Evolutionary conservation across 2,329 filamentous ascomycete genomes (phyloP), one percentile per base, ranked within the genome.

Genomic region (Acrocalymma vagum): DNA sequence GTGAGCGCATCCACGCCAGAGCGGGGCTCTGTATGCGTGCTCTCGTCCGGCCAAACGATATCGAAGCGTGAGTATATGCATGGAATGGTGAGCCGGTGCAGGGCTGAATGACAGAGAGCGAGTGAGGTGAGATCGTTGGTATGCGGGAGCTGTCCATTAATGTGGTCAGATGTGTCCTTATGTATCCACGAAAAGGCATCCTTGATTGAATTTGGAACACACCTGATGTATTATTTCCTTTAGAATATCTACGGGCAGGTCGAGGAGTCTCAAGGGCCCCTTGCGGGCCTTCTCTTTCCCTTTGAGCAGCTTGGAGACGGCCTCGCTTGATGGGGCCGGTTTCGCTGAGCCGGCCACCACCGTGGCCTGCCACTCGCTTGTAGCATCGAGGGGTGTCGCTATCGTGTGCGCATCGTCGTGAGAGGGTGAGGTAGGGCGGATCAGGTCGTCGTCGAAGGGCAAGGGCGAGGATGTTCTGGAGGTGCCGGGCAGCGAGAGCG

Each of bases 31-130:
- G 80, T 75, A 7, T 83, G 78, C 6, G 80, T 76, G 49, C 81
- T 79, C 21, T 82, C 82, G 60, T 93, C 88, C 0, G 89, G 89
- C 90, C 90, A 94, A 27, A 93, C 87, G 51, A 94, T 94, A 62
- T 94, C 89, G 69, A 94, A 94, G 45, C 87, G 83, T 13, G 87
- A 87, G 72, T 94, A 94, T 52, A 94, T 90, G 57, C 86, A 83
- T 13, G 89, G 88, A 16, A 90, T 84, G 1, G 87, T 83, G 38
- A 94, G 79, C 28, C 79, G 78, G 70, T 94, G 87, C 9, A 95
- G 79, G 18, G 85, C 84, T 10, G 88, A 90, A 71, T 90, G 88
- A 28, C 88, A 87, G 44, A 90, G 77, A 10, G 88, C 88, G 26
- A 94, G 78, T 10, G 88, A 84, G 0, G 87, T 90, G 46, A 94